These are phyloP conservation scores for Physaria fendleri DNA, from an alignment of 345 rosid species.

Conservation along the genomic window DNA sequence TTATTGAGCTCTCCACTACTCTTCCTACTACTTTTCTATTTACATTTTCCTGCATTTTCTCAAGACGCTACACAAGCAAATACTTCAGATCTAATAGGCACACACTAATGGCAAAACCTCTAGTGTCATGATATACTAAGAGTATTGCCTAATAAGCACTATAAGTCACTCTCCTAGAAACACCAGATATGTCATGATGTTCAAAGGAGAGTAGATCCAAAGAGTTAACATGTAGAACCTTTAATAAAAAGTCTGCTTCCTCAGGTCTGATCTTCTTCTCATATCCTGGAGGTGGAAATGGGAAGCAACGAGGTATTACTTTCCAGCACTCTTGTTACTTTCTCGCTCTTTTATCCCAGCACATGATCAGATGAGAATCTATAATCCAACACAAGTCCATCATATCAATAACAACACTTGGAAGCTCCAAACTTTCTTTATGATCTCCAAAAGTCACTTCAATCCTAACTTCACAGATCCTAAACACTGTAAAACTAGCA, in stretches of 20 bases:
- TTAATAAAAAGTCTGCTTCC: constrained; percentile 47
- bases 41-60: not conserved
- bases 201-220: too few species aligned
- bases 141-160: too few species aligned
- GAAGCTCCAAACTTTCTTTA: constrained; percentile 32
- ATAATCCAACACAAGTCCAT: constrained; percentile 57
- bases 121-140: too few species aligned
- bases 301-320: constrained; percentile 98
- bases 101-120: not conserved
- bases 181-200: not conserved
- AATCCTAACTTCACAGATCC: constrained; percentile 16
- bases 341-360: constrained; percentile 42
- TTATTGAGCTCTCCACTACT: not conserved
- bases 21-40: not conserved
- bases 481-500: constrained; percentile 12
- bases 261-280: constrained; percentile 65
- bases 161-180: constrained; percentile 4
- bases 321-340: constrained; percentile 31
- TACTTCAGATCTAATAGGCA: not conserved
- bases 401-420: constrained; percentile 46
- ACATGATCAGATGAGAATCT: constrained; percentile 46
- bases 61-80: constrained; percentile 1
- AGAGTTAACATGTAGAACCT: constrained; percentile 72
- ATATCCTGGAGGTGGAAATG: constrained; percentile 97
- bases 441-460: constrained; percentile 22